Evolutionary conservation across 2,329 filamentous ascomycete species (phyloP), one percentile per base, ranked within the genome.

Genomic region (Colletotrichum sp.): DNA sequence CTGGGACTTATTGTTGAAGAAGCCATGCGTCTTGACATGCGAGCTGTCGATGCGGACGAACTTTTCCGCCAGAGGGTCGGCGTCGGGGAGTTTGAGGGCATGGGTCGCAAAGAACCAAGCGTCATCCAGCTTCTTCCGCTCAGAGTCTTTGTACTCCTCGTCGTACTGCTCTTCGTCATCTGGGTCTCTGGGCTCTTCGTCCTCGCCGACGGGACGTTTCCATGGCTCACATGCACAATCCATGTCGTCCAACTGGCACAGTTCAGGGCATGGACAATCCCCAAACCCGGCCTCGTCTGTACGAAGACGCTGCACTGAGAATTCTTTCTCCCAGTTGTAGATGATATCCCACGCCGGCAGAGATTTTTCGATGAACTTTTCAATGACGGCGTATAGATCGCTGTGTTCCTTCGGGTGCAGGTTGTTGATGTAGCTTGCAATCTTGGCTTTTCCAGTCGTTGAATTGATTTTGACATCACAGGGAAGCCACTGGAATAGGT

Each of bases 371-470:
- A 87, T 79, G 3, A 87, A 79, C 34, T 82, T 73, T 69, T 87
- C 86, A 3, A 88, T 77, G 1, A 83, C 78, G 0, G n/a, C 5
- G 63, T 88, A 88, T 0, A 87, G 78, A 0, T 79, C 76, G 0
- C 6, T 5, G 8, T 82, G 72, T 55, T 80, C 79, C 2, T 19
- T 71, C 22, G 88, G 87, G 70, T 89, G 86, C 0, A 89, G 79
- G 68, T 87, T 87, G 76, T 89, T 89, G 77, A 89, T 84, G 72
- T 89, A 89, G 76, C 85, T 87, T 2, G 83, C 82, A 29, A 89
- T 85, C 6, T 80, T 80, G 15, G 85, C 82, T 8, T 27, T 62
- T 2, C 77, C 80, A 12, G 82, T 82, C 2, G 80, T 79, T 11
- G 77, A 69, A 13, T 59, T 25, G 9, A 90, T 86, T 83, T 52